A percentile compares a stretch with the other conserved stretches of the same genome.
phyloP scores from a whole-genome alignment of 352 stramenopile species.

The Phytopythium litorale region DNA sequence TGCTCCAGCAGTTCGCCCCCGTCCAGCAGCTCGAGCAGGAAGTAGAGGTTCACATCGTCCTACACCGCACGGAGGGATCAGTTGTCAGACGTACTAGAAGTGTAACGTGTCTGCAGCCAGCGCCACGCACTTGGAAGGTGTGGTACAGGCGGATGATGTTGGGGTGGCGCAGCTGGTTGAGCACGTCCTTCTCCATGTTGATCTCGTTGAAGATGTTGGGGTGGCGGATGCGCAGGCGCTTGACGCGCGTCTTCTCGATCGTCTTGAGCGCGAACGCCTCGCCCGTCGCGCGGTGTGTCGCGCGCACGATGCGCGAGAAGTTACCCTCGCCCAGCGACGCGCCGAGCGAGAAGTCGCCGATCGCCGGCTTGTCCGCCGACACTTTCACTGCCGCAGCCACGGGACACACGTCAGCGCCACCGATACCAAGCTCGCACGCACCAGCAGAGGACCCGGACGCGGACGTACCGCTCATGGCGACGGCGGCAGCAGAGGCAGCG shows the following conservation, averaged over 20 bases:
- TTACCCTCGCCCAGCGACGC: constrained; percentile 87
- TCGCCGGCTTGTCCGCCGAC: constrained; percentile 58
- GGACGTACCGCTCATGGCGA: constrained; percentile 3
- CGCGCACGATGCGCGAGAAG: constrained; percentile 93
- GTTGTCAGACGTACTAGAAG: not conserved
- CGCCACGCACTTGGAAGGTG: constrained; percentile 87
- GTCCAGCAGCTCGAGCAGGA: constrained; percentile 92
- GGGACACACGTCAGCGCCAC: not conserved
- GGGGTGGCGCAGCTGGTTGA: constrained; percentile 85
- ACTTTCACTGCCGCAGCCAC: constrained; percentile 58
- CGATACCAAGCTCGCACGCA: not conserved
- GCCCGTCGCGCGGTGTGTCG: constrained; percentile 83
- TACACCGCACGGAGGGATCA: not conserved
- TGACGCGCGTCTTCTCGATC: constrained; percentile 90
- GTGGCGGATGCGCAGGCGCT: constrained; percentile 89
- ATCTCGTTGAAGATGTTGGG: constrained; percentile 99
- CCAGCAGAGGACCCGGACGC: not conserved
- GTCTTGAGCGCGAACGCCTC: constrained; percentile 97
- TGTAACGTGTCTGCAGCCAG: not conserved
- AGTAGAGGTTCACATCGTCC: constrained; percentile 94
- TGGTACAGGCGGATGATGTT: constrained; percentile 95
- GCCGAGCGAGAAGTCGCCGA: constrained; percentile 70
- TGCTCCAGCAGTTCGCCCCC: constrained; percentile 91
- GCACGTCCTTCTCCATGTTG: constrained; percentile 96
- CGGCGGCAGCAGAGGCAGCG: not conserved